Conservation (phyloP, 1,139 yeast genomes). For the Hansenula sp. region DNA sequence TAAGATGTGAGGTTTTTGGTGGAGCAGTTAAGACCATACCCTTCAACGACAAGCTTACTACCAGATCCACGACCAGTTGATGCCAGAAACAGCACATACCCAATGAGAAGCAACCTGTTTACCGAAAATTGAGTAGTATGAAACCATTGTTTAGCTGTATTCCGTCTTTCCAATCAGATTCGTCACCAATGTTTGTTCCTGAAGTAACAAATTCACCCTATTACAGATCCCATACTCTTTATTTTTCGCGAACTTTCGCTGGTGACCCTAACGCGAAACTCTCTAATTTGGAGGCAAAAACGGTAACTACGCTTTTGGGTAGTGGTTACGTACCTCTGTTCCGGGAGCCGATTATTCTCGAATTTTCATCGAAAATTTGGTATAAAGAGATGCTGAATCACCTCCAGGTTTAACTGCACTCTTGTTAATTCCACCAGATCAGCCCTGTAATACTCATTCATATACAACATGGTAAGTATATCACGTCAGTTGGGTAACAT, state of each 20-base stretch:
- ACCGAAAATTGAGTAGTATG: conserved; percentile 61
- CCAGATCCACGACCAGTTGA: background rate
- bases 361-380: conserved; percentile 2
- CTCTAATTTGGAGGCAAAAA: no score
- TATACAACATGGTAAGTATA: conserved; percentile 1
- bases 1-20: no score
- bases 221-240: background rate
- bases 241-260: background rate
- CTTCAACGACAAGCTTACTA: no score
- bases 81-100: conserved; percentile 35
- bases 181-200: background rate
- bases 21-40: no score
- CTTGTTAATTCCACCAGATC: background rate
- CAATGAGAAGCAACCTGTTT: conserved; percentile 61
- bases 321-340: background rate
- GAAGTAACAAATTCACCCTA: background rate
- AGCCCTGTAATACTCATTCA: no score
- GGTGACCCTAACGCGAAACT: background rate
- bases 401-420: background rate
- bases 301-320: background rate
- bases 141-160: conserved; percentile 41
- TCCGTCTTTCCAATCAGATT: background rate
- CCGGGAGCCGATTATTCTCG: conserved; percentile 1
- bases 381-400: background rate
- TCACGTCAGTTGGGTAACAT: background rate